Base-by-base conservation (phyloP, 768 basidiomycete genomes). In the Podaxis sp. region DNA sequence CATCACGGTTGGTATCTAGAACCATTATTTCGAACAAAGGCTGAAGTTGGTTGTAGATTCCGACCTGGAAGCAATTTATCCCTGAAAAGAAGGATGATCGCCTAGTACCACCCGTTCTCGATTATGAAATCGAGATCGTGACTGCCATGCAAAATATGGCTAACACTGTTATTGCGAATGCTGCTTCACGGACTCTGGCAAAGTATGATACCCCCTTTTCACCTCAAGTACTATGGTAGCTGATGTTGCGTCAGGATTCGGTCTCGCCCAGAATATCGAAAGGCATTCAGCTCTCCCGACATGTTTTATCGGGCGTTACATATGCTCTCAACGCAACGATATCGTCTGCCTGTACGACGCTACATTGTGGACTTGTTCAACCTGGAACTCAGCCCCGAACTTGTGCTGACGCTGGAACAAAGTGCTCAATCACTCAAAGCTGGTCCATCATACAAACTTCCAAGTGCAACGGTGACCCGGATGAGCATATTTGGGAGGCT, bases 361-460 rank as follows among this genome's bases (percentile, higher is more conserved):
- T 99, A 95, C 73, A 89, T 99, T 66, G 74, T 98, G 64, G 96
- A 99, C 63, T 80, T 98, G 5, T 99, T 99, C 80, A 90, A 89
- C 69, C 77, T 96, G 57, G 88, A 90, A 44, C 75, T 97, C 57
- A 85, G 92, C 67, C 77, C 79, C 42, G 83, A 87, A 46, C 75
- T 88, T 40, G 82, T 89, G 46, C 76, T 76, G 56, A 76, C 79
- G 24, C 77, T 95, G 36, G 76, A 76, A 19, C 84, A 84, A 30
- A 83, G 80, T 49, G 82, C 82, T 1, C 73, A 78, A 46, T 72
- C 78, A 9, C 77, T 92, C 51, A 81, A 80, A 63, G 82, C 72
- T 1, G 72, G 72, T 4, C 70, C 73, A 1, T 71, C 72, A 4
- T 73, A 78, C 62, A 79, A 78, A 24, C 77, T 74, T 48, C 78